Base-by-base conservation (phyloP, 306 rosid species). In the Fragaria ananassa region DNA sequence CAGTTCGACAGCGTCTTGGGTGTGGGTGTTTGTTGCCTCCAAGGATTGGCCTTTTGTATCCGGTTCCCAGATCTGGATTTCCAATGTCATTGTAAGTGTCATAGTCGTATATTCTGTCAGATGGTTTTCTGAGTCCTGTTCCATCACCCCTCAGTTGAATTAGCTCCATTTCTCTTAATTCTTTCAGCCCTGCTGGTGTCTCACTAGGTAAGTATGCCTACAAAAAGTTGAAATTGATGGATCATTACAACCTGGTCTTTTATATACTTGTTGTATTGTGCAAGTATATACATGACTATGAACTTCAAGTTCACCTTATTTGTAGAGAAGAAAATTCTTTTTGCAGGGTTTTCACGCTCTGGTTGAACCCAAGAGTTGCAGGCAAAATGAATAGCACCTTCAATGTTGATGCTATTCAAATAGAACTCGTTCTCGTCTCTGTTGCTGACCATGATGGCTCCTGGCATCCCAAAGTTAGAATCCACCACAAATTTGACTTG, bases 301-400 rank as follows among this genome's bases (percentile, higher is more conserved):
- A 23, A 53, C n/a, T 5, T 21, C 13, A 10, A 15, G 5, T 18
- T 51, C 54, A 83, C 91, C 88, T 83, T 44, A 44, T 9, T 85
- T 71, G 71, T 64, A 21, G 51, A 18, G 75, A 88, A 88, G 85
- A 88, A 88, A 2, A 72, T 19, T 75, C 86, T 74, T 67, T 85
- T 83, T 0, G 31, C 10, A 8, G 78, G 68, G 18, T 68, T 5
- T n/a, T 49, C 60, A 8, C 17, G 6, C 8, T 50, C 56, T 17
- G 88, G 79, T 35, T 85, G 85, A 78, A 88, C 61, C 91, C 88
- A 83, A 68, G 88, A 88, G n/a, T 85, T 72, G 91, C 89, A 83
- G 13, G 58, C 7, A 67, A 88, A 77, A 56, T 70, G 74, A 69
- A 72, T 34, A 50, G 25, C 39, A 19, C 72, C 72, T 45, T 54